phyloP scores from a whole-genome alignment of 2,329 filamentous ascomycete genomes.

The Lizonia empirigonia region DNA sequence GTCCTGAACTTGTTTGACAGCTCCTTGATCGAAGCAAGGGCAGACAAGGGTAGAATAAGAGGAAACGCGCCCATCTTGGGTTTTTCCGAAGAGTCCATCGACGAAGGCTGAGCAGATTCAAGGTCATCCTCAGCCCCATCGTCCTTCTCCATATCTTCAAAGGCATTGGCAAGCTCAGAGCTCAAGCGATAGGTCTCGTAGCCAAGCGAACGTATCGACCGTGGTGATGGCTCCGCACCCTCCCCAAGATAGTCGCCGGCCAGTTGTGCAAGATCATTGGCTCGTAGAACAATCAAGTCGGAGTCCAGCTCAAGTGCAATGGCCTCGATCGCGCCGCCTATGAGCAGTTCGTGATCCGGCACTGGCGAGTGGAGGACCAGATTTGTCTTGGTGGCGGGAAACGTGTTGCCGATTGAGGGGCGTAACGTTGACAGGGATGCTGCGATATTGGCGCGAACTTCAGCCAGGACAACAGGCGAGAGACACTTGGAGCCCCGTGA shows the following conservation, averaged over 20 bases:
- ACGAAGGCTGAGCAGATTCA: conserved; percentile 28
- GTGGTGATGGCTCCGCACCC: conserved; percentile 56
- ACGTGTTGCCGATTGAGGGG: conserved; percentile 50
- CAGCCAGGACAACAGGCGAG: conserved; percentile 43
- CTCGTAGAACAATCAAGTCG: conserved; percentile 70
- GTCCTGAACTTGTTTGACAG: conserved; percentile 25
- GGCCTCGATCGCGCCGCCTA: conserved; percentile 67
- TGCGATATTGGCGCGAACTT: conserved; percentile 58
- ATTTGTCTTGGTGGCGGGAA: conserved; percentile 60
- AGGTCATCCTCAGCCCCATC: conserved; percentile 47
- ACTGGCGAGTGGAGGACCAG: conserved; percentile 65
- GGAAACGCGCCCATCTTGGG: conserved; percentile 16
- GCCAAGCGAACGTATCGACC: conserved; percentile 54
- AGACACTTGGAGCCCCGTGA: conserved; percentile 22
- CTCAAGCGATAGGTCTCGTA: conserved; percentile 60
- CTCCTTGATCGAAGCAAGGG: conserved; percentile 27
- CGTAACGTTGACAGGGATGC: conserved; percentile 53
- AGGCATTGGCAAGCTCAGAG: conserved; percentile 32
- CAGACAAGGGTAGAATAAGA: conserved; percentile 25
- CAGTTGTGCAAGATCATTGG: conserved; percentile 72
- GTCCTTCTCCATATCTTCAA: conserved; percentile 37
- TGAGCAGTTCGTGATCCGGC: conserved; percentile 58
- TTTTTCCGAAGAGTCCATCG: conserved; percentile 21
- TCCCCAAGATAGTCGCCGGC: conserved; percentile 73
- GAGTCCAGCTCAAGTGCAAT: conserved; percentile 66